Percentiles rank a stretch among this genome's conserved stretches.
These are phyloP conservation scores for Umbilicaria muhlenbergii DNA, from an alignment of 495 filamentous ascomycete genomes.

Conservation along the genomic window DNA sequence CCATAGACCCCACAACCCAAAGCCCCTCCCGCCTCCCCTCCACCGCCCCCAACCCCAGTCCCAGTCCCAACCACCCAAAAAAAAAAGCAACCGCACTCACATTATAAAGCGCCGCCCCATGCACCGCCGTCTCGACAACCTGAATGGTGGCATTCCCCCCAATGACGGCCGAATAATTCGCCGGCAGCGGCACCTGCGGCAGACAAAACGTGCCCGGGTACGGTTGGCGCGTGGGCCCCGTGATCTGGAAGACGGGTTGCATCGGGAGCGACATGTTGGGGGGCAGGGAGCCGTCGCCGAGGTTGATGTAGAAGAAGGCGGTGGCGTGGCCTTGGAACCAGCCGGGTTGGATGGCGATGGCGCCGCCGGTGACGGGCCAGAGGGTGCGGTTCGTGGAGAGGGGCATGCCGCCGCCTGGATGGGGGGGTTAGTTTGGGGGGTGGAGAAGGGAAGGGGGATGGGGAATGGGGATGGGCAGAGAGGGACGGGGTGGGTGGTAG, in stretches of 20 bases:
- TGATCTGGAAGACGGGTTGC: conserved; percentile 70
- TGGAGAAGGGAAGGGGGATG: background rate
- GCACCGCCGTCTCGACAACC: conserved; percentile 73
- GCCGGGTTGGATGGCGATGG: conserved; percentile 74
- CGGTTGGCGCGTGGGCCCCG: conserved; percentile 62
- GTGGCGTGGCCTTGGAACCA: conserved; percentile 88
- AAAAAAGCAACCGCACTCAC: conserved; percentile 44
- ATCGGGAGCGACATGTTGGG: conserved; percentile 82
- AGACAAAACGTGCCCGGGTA: conserved; percentile 84
- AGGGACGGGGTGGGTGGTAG: background rate
- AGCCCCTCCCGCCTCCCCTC: conserved; percentile 4
- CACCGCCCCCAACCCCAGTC: conserved; percentile 6
- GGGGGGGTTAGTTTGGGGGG: background rate
- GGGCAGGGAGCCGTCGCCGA: conserved; percentile 72
- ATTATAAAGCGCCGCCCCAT: conserved; percentile 82
- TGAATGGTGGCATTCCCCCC: conserved; percentile 94
- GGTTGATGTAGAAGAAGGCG: conserved; percentile 84
- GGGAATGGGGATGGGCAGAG: background rate
- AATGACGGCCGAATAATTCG: conserved; percentile 48
- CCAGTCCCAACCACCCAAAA: background rate
- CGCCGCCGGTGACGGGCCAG: conserved; percentile 82
- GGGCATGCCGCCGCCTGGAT: conserved; percentile 68
- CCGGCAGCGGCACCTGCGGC: conserved; percentile 77
- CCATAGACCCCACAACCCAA: background rate
- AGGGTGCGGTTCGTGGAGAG: conserved; percentile 70